phyloP scores from a whole-genome alignment of 2,329 filamentous ascomycete species.

The Colletotrichum liaoningense region DNA sequence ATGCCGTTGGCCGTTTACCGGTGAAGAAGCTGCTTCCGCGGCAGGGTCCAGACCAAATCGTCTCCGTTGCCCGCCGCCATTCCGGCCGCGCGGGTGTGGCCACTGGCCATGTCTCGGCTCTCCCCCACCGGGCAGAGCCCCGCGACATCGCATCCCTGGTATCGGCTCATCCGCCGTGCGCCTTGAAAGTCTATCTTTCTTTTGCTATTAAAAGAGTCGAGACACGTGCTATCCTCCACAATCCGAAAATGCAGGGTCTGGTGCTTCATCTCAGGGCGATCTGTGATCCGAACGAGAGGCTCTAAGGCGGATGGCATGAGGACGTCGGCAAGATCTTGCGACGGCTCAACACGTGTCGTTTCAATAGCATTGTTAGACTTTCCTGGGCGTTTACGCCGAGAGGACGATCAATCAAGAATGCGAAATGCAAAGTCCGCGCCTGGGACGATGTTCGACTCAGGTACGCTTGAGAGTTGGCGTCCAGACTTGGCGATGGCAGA shows the following conservation, averaged over 20 bases:
- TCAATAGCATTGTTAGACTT: neutral
- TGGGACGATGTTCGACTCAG: neutral
- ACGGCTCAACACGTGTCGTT: neutral
- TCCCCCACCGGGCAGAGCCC: neutral
- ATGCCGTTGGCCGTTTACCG: neutral
- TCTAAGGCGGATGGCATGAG: neutral
- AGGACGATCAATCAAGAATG: conserved; percentile 18
- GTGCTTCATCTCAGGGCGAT: neutral
- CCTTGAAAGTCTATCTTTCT: neutral
- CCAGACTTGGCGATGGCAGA: neutral
- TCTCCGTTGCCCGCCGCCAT: neutral
- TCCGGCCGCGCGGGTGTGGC: neutral
- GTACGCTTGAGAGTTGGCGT: neutral
- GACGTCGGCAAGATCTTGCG: neutral
- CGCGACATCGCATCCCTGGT: neutral
- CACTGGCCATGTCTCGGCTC: no score
- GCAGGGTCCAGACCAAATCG: neutral
- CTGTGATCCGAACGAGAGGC: neutral
- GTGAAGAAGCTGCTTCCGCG: neutral
- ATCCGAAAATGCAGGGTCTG: neutral
- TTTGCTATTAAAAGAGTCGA: neutral
- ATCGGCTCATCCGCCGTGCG: neutral
- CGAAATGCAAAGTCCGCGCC: neutral
- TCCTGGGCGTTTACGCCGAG: neutral
- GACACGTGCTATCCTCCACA: neutral